Percentiles rank a stretch among this genome's conserved stretches.
These are phyloP conservation scores for Exophiala spinifera DNA, from an alignment of 2,329 filamentous ascomycete species.

Conservation along the genomic window DNA sequence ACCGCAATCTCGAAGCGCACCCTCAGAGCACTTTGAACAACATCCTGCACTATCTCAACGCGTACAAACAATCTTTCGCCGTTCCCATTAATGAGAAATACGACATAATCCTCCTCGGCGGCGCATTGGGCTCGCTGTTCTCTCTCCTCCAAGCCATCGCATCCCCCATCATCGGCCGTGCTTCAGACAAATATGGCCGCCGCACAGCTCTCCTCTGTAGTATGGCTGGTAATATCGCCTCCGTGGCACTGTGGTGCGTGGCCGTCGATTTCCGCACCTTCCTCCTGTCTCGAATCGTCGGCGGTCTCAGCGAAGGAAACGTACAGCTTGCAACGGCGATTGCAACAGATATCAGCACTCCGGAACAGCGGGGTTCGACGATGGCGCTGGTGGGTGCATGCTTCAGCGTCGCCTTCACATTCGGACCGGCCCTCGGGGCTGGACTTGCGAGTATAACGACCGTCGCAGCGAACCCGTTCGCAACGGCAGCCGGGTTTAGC, in stretches of 20 bases:
- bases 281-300: constrained; percentile 85
- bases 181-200: constrained; percentile 86
- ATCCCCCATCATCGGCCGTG: constrained; percentile 81
- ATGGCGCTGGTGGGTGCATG: constrained; percentile 96
- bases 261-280: constrained; percentile 96
- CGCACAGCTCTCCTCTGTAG: constrained; percentile 82
- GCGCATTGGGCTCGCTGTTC: constrained; percentile 90
- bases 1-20: constrained; percentile 72
- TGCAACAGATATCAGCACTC: constrained; percentile 90
- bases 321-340: constrained; percentile 95
- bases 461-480: constrained; percentile 87
- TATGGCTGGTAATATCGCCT: constrained; percentile 90
- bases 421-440: constrained; percentile 88
- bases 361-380: constrained; percentile 76
- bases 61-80: constrained; percentile 91
- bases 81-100: constrained; percentile 93
- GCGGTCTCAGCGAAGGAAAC: constrained; percentile 92
- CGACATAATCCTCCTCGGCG: constrained; percentile 92
- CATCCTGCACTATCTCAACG: constrained; percentile 78
- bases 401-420: constrained; percentile 96
- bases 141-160: constrained; percentile 88
- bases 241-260: constrained; percentile 88
- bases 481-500: constrained; percentile 84
- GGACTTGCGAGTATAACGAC: constrained; percentile 74
- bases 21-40: constrained; percentile 69